Evolutionary conservation across 192 early-diverging fungal genomes (phyloP), one percentile per base, ranked within the genome.

Genomic region (Coemansia sp.): DNA sequence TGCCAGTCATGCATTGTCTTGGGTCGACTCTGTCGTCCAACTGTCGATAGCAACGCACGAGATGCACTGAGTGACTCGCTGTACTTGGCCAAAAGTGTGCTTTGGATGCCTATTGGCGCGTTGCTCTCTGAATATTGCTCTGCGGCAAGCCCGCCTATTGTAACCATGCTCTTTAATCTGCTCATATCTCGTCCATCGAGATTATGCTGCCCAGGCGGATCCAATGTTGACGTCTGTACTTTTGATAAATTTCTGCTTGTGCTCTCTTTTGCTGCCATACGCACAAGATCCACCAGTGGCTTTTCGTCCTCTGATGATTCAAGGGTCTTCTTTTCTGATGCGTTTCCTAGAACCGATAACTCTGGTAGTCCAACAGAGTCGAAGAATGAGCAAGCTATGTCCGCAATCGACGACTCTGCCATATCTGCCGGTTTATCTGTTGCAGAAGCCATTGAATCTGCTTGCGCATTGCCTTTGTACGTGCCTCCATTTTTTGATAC

Each of bases 41-140:
- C 54, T 3, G 61, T 32, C 4, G 72, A 47, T 9, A 68, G 16
- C 9, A 71, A 41, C 6, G 71, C 55, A 10, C 72, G 63, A 28
- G 77, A 80, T 1, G 65, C 47, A 32, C 60, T 68, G 14, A 80
- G 54, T 21, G 76, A 79, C 31, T 74, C 68, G 68, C 77, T 80
- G 60, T 74, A 80, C 51, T 74, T 74, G 41, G 64, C 24, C 25
- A 70, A 52, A 30, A 80, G 59, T 49, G 54, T 22, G 10, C 58
- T 49, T 21, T 79, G 71, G 16, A 79, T 55, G 3, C 71, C 71
- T 12, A 34, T n/a, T 3, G 64, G 56, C 2, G 25, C 47, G 32
- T 66, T 50, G 7, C 26, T 21, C 18, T 48, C 54, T 14, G 28
- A 6, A n/a, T 24, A n/a, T 10, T 31, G 54, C 21, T 14, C 48